Conservation (phyloP, 2,329 filamentous ascomycete species). For the Monosporascus sp. region DNA sequence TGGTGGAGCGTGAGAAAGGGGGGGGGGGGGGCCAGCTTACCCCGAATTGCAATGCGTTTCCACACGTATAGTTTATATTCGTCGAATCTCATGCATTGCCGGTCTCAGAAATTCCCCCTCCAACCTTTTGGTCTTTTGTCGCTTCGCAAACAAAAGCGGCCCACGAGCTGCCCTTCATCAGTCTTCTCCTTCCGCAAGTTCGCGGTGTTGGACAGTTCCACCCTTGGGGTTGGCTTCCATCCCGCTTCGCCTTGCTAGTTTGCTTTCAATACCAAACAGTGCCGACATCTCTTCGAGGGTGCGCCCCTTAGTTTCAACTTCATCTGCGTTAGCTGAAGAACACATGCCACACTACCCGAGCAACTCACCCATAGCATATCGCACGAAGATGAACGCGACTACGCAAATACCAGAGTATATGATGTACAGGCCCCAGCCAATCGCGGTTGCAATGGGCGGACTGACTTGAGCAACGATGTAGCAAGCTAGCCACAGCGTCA, state of each 20-base stretch:
- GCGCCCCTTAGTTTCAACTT: slow-evolving; percentile 16
- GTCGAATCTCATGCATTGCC: too few species aligned
- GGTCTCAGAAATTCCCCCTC: too few species aligned
- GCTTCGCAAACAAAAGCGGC: neutral
- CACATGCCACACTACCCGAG: neutral
- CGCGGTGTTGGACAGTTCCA: neutral
- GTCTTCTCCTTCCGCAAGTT: neutral
- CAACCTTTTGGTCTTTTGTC: too few species aligned
- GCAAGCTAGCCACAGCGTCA: slow-evolving; percentile 24
- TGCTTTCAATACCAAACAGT: slow-evolving; percentile 14
- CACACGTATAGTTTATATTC: too few species aligned
- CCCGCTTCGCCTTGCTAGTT: slow-evolving; percentile 7
- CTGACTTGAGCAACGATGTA: slow-evolving; percentile 17
- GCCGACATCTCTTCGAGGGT: slow-evolving; percentile 17
- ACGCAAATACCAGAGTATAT: slow-evolving; percentile 21
- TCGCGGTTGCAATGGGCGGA: slow-evolving; percentile 18
- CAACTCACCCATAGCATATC: slow-evolving; percentile 18
- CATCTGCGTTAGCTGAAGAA: neutral
- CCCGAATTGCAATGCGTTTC: too few species aligned
- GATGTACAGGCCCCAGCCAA: slow-evolving; percentile 22
- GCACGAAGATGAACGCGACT: slow-evolving; percentile 21
- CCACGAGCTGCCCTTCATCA: neutral
- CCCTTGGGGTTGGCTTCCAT: slow-evolving; percentile 2
- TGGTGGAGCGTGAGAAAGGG: too few species aligned
- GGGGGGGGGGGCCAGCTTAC: too few species aligned